A percentile compares a stretch with the other conserved stretches of the same genome.
Conservation (phyloP, 2,329 filamentous ascomycete genomes). For the Trichoderma harzianum region DNA sequence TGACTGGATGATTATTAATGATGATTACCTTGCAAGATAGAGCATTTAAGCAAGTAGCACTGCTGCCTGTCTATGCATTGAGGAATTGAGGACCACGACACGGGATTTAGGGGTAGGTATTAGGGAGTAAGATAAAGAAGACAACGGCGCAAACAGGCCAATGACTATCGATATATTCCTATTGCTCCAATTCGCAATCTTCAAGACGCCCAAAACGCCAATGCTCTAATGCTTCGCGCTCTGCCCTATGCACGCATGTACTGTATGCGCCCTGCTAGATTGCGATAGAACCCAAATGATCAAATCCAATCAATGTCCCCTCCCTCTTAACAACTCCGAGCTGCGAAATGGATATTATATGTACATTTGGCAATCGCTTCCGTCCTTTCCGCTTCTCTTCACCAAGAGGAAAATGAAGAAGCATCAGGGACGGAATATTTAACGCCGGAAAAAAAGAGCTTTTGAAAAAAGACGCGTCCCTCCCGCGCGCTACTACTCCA, state of each 20-base stretch:
- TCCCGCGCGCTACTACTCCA: constrained; percentile 58
- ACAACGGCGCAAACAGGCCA: background rate
- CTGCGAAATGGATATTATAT: background rate
- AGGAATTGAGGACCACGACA: background rate
- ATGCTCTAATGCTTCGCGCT: background rate
- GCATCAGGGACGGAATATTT: background rate
- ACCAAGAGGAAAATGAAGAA: background rate
- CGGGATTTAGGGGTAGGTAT: background rate
- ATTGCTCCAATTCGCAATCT: background rate
- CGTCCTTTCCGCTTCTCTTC: no score
- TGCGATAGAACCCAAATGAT: background rate
- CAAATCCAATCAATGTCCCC: background rate
- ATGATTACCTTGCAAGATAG: background rate
- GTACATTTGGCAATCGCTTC: background rate
- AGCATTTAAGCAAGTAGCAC: background rate
- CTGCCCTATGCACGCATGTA: background rate
- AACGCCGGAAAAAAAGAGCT: background rate
- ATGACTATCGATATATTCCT: background rate
- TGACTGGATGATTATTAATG: background rate
- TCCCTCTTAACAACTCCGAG: background rate
- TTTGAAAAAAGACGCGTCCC: background rate
- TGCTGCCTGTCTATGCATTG: background rate
- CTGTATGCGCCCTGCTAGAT: background rate
- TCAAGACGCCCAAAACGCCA: constrained; percentile 14
- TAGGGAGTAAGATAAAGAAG: background rate